Evolutionary conservation across 495 filamentous ascomycete genomes (phyloP), one percentile per base, ranked within the genome.

Genomic region (Podospora australis): DNA sequence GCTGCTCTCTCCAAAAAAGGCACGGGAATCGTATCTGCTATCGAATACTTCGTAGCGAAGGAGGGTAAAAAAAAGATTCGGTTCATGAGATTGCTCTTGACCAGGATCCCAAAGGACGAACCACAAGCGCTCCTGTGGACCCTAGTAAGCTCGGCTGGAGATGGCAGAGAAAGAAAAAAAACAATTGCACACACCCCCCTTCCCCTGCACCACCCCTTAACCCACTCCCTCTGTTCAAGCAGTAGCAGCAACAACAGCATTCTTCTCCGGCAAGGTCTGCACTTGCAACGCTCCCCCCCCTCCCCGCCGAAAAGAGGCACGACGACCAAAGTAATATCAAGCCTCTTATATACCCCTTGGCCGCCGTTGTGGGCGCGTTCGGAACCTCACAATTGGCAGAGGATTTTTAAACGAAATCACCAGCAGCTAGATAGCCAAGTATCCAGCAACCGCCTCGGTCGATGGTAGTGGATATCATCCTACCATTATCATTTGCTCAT

Each of bases 141-240:
- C 66, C 68, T 60, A 69, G 66, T 66, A 63, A 62, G 62, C 69
- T 73, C 69, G 69, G 69, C 67, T 72, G 63, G 66, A 63, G 56
- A 61, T 60, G 53, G 62, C n/a, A n/a, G n/a, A n/a, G n/a, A n/a
- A n/a, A n/a, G n/a, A n/a, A n/a, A 59, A 58, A 65, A 60, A 46
- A 58, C 61, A 47, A 48, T 47, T 45, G 52, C 44, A 45, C 14
- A 44, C 30, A 55, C 51, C 44, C 42, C 42, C 39, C 44, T 24
- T 22, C 29, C 35, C 38, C 42, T 22, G 43, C n/a, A n/a, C 35
- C 23, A 35, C 44, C 43, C 34, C 25, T 17, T 28, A 16, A 14
- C 23, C 44, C 32, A 42, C 29, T n/a, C n/a, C 23, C 49, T 17
- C 36, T 14, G n/a, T 23, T 14, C 49, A n/a, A 36, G 32, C n/a